Evolutionary conservation across 2,329 filamentous ascomycete species (phyloP), one percentile per base, ranked within the genome.

Genomic region (Aureobasidium sp.): DNA sequence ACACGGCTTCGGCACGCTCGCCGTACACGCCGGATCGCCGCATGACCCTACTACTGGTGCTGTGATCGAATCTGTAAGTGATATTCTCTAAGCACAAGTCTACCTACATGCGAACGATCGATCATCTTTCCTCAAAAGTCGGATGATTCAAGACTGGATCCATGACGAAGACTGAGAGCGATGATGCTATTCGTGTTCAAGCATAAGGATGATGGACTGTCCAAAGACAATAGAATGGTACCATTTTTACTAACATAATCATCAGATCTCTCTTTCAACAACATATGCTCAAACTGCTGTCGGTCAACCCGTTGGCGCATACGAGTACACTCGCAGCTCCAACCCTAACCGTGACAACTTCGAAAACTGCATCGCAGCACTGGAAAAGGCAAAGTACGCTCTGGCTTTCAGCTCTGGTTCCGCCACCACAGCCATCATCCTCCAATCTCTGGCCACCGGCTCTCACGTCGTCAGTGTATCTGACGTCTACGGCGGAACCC

Each of bases 291-390:
- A 99, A 79, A 87, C 86, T 15, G 84, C 86, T 13, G 91, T 96
- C 27, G 94, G 93, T 66, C 85, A 89, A 75, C 94, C 94, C 1
- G 80, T 97, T 34, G 94, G 94, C 71, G 79, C 80, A 65, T 97
- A 92, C 78, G 94, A 99, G 77, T 99, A 99, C 81, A 91, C 88
- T 59, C 86, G 94, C 65, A 95, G 90, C 71, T 86, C 90, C 65
- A 99, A 99, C 76, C 94, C 94, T 59, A 99, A 99, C 79, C 86
- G 94, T 63, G 85, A 90, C 73, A 95, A 97, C 79, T 97, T 99
- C 71, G 93, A 99, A 80, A 81, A 83, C 64, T 91, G 92, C 64
- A 85, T 99, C 62, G 94, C 94, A 39, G 90, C 91, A 6, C 86
- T 99, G 59, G 94, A 99, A 79, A 87, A 95, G 71, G 94, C 91